Evolutionary conservation across 2,329 filamentous ascomycete genomes (phyloP).

Genomic region (Pseudonectria buxi): DNA sequence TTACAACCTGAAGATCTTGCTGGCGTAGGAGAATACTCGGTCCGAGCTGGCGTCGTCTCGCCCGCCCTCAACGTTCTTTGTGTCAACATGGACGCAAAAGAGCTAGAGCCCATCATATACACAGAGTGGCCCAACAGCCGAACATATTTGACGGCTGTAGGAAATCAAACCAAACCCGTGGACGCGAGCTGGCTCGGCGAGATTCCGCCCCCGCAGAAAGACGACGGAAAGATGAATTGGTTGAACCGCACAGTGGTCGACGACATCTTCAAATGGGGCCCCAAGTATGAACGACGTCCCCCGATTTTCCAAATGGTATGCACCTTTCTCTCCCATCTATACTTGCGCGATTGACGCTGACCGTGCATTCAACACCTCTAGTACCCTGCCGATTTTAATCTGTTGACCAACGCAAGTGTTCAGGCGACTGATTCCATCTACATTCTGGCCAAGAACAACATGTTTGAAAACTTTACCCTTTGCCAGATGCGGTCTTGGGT

Average conservation of each 20-base stretch:
- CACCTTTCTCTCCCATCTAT: slow-evolving; percentile 18
- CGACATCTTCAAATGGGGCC: slow-evolving; percentile 62
- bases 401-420: slow-evolving; percentile 50
- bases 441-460: slow-evolving; percentile 48
- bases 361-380: slow-evolving; percentile 11
- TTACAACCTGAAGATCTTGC: slow-evolving; percentile 59
- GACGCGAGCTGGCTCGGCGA: slow-evolving; percentile 30
- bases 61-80: slow-evolving; percentile 69
- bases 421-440: slow-evolving; percentile 51
- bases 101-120: slow-evolving; percentile 61
- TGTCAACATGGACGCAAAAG: slow-evolving; percentile 52
- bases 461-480: slow-evolving; percentile 50
- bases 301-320: slow-evolving; percentile 45
- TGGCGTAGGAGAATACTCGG: slow-evolving; percentile 61
- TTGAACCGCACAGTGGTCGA: slow-evolving; percentile 57
- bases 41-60: slow-evolving; percentile 63
- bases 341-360: slow-evolving; percentile 2
- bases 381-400: slow-evolving; percentile 59
- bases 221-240: slow-evolving; percentile 27
- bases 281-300: slow-evolving; percentile 41
- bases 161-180: slow-evolving; percentile 26
- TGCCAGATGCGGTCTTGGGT: slow-evolving; percentile 61
- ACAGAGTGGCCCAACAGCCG: slow-evolving; percentile 46
- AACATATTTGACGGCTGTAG: slow-evolving; percentile 27
- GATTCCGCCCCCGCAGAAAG: slow-evolving; percentile 26